These are phyloP conservation scores for Phytophthora pinifolia DNA, from an alignment of 352 stramenopile species.

Conservation along the genomic window DNA sequence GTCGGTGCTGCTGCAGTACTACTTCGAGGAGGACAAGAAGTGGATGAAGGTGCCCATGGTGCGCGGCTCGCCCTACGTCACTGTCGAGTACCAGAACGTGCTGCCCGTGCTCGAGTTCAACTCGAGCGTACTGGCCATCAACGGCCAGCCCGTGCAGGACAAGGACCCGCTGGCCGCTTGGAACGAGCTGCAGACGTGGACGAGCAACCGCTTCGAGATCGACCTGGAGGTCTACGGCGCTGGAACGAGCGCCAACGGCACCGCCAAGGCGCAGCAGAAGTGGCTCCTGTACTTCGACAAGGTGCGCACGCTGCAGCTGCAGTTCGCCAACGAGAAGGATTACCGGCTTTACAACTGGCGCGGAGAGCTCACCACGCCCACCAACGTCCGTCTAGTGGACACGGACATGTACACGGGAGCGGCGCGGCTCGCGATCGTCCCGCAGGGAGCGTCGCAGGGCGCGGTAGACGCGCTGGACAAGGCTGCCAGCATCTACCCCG, in stretches of 20 bases:
- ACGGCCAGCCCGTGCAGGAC: constrained; percentile 43
- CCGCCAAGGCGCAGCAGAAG: constrained; percentile 42
- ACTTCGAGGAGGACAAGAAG: constrained; percentile 40
- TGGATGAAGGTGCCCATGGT: constrained; percentile 59
- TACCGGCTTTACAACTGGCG: constrained; percentile 65
- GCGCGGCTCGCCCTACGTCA: constrained; percentile 77
- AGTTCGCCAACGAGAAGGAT: constrained; percentile 68
- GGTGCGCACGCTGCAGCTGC: constrained; percentile 60
- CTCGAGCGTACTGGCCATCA: constrained; percentile 55
- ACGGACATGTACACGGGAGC: constrained; percentile 63
- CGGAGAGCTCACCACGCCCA: constrained; percentile 70
- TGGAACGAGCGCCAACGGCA: constrained; percentile 21
- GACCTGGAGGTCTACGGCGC: constrained; percentile 69
- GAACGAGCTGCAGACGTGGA: constrained; percentile 49
- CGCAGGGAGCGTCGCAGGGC: constrained; percentile 24
- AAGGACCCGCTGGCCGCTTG: constrained; percentile 18
- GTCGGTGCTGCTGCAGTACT: constrained; percentile 67
- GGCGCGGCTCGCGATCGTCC: constrained; percentile 60
- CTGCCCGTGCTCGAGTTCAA: constrained; percentile 77
- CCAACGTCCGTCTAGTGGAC: constrained; percentile 69
- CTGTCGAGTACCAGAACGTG: constrained; percentile 72
- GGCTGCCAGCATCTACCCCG: constrained; percentile 55
- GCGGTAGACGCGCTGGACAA: constrained; percentile 45
- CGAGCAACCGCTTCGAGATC: constrained; percentile 62
- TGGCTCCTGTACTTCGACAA: constrained; percentile 78